Percentiles rank a stretch among this genome's conserved stretches.
These are phyloP conservation scores for Termitomyces eurrhizus DNA, from an alignment of 768 basidiomycete genomes.

Conservation along the genomic window DNA sequence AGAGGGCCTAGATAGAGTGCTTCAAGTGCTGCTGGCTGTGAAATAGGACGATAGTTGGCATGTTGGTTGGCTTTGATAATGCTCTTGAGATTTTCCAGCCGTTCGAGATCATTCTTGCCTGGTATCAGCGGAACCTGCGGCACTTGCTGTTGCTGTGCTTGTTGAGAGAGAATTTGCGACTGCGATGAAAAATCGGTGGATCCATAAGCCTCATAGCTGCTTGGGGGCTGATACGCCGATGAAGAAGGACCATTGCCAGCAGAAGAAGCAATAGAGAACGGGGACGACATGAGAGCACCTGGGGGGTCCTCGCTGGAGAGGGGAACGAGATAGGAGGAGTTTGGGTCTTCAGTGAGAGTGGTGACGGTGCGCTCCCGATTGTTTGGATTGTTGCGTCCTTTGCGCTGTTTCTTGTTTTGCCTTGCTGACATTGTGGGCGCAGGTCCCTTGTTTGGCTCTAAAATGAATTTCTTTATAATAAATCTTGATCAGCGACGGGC, in stretches of 20 bases:
- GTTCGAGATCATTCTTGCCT: slow-evolving; percentile 66
- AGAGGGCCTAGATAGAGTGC: slow-evolving; percentile 59
- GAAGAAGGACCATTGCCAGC: slow-evolving; percentile 22
- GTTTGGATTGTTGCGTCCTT: slow-evolving; percentile 42
- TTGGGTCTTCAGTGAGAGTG: slow-evolving; percentile 58
- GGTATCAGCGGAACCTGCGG: slow-evolving; percentile 19
- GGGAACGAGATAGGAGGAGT: slow-evolving; percentile 48
- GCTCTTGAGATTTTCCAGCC: slow-evolving; percentile 71
- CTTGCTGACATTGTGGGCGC: slow-evolving; percentile 48
- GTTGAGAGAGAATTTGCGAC: neutral
- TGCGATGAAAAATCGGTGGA: slow-evolving; percentile 20
- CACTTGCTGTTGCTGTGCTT: slow-evolving; percentile 19
- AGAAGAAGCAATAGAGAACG: slow-evolving; percentile 33
- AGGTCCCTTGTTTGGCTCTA: slow-evolving; percentile 17
- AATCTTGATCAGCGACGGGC: slow-evolving; percentile 18
- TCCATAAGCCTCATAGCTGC: slow-evolving; percentile 32
- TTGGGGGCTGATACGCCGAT: slow-evolving; percentile 29
- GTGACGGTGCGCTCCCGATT: slow-evolving; percentile 67
- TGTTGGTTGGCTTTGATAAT: slow-evolving; percentile 72
- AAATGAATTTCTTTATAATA: slow-evolving; percentile 12
- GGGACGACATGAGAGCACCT: slow-evolving; percentile 31
- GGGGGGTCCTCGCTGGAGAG: slow-evolving; percentile 49
- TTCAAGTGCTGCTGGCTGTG: slow-evolving; percentile 62
- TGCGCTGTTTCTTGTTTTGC: slow-evolving; percentile 59
- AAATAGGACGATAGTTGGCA: slow-evolving; percentile 61